Evolutionary conservation across 192 early-diverging fungal genomes (phyloP), one percentile per base, ranked within the genome.

Genomic region (Rhizophagus clarus): DNA sequence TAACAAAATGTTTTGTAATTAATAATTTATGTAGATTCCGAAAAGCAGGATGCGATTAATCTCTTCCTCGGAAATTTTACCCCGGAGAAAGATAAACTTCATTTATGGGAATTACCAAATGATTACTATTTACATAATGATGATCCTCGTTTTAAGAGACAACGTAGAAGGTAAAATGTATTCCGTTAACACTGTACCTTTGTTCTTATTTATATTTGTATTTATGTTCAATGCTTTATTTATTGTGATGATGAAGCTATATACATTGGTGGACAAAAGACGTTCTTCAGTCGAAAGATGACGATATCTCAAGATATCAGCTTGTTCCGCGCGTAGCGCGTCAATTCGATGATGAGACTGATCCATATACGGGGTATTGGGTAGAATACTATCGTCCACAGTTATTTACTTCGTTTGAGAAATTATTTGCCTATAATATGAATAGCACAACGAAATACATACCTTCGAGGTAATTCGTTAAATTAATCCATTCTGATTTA

Each of bases 41-140:
- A 99, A 82, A 97, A 98, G 80, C 98, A 99, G 72, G 96, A 96
- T 81, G 94, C 97, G 0, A 98, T 99, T 76, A 97, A 97, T 64
- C 84, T 93, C 31, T 97, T 98, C 82, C 83, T 98, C 40, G 95
- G 95, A 11, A 92, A 94, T 73, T 95, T 88, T 81, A 72, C 86
- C 2, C 84, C 88, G 3, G 83, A 86, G 24, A 87, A 88, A 61
- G 87, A 84, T 26, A 75, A 83, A 1, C 86, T 89, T 15, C 83
- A 88, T 15, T 81, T 97, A 11, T 96, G 96, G 95, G 94, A 96
- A 45, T 79, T 97, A 4, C 82, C 85, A 4, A 91, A 87, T 6
- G 95, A 96, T 79, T 94, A 91, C 70, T 90, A 93, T 80, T 81
- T 96, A 45, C 96, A 97, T 76, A 92, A 95, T 70, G 85, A 89